Evolutionary conservation across 345 rosid genomes (phyloP).

Genomic region (Melaleuca alternifolia): DNA sequence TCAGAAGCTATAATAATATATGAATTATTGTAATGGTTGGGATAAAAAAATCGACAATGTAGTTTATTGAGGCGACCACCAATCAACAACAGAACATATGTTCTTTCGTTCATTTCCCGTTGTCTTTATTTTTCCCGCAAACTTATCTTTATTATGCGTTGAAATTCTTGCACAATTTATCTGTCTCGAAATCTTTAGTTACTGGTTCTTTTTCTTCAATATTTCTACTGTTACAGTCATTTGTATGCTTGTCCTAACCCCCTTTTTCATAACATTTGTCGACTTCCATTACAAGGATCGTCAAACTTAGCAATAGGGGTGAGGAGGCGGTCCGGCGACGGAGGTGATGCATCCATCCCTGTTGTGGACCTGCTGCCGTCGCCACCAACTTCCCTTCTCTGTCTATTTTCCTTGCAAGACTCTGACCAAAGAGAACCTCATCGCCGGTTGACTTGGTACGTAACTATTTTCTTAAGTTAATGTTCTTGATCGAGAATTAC

Average conservation of each 20-base stretch:
- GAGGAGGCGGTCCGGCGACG: not conserved
- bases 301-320: not conserved
- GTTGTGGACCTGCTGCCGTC: too few relatives aligned
- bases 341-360: not conserved
- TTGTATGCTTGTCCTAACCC: not conserved
- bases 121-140: not conserved
- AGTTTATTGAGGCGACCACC: not conserved
- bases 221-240: not conserved
- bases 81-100: not conserved
- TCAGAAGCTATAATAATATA: not conserved
- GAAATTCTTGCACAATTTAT: not conserved
- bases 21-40: not conserved
- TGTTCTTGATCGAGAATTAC: too few relatives aligned
- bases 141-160: not conserved
- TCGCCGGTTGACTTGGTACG: too few relatives aligned
- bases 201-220: rapidly evolving
- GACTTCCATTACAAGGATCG: not conserved
- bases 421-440: too few relatives aligned
- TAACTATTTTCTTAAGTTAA: too few relatives aligned
- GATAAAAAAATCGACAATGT: not conserved
- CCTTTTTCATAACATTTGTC: not conserved
- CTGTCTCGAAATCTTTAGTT: not conserved
- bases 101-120: not conserved
- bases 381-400: too few relatives aligned
- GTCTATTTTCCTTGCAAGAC: too few relatives aligned